Evolutionary conservation across 768 basidiomycete genomes (phyloP).

Genomic region (Lactifluus hygrophoroides): DNA sequence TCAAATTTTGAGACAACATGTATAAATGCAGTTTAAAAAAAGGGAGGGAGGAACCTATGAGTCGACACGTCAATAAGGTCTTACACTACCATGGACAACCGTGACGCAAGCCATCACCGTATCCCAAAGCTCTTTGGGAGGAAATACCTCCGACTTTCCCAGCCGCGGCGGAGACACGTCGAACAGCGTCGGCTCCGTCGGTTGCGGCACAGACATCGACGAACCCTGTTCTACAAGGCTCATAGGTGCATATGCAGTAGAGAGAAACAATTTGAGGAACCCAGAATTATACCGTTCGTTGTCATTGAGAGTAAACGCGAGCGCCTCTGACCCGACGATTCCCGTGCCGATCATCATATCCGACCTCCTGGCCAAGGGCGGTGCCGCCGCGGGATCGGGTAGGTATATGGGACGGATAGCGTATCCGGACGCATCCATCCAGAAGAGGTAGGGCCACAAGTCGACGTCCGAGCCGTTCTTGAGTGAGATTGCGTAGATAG

Average conservation of each 20-base stretch:
- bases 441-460: conserved; percentile 56
- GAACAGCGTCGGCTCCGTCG: background rate
- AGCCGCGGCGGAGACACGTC: background rate
- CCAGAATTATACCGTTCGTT: conserved; percentile 35
- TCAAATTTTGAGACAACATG: background rate
- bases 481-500: conserved; percentile 41
- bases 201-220: background rate
- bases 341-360: conserved; percentile 36
- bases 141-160: conserved; percentile 1
- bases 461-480: conserved; percentile 42
- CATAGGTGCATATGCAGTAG: conserved; percentile 41
- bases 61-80: background rate
- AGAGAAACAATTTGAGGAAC: conserved; percentile 52
- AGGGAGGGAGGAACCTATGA: background rate
- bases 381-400: conserved; percentile 32
- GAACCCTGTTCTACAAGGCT: conserved; percentile 40
- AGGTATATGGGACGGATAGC: conserved; percentile 49
- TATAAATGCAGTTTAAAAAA: background rate
- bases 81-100: conserved; percentile 19
- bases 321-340: conserved; percentile 36
- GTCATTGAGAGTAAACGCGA: conserved; percentile 36
- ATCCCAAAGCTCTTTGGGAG: conserved; percentile 26
- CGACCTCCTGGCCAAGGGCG: conserved; percentile 40
- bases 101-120: conserved; percentile 26
- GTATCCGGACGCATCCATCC: conserved; percentile 51